These are phyloP conservation scores for Lactarius pseudohatsudake DNA, from an alignment of 768 basidiomycete species.

Conservation along the genomic window DNA sequence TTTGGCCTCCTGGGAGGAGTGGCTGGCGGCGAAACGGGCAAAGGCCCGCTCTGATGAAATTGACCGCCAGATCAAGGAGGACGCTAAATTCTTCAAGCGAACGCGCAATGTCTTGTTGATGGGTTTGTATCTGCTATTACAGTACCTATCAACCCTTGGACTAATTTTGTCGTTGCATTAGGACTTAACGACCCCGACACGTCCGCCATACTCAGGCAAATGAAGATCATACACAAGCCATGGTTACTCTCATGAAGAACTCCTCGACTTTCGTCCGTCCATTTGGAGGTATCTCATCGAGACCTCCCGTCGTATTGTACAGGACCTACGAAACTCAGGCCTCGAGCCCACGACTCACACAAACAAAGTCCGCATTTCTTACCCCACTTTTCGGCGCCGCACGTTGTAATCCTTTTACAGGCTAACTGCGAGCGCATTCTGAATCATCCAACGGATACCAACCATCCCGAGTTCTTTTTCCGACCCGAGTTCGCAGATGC, in stretches of 20 bases:
- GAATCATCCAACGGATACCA: neutral
- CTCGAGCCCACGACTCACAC: neutral
- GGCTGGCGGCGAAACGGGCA: too few species aligned
- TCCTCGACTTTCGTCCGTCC: neutral
- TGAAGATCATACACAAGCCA: neutral
- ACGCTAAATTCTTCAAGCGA: too few species aligned
- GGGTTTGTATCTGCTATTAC: too few species aligned
- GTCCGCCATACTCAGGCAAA: constrained; percentile 6
- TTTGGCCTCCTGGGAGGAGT: too few species aligned
- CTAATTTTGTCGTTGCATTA: neutral
- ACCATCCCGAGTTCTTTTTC: constrained; percentile 33
- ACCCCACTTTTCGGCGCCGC: too few species aligned
- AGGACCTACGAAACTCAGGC: neutral
- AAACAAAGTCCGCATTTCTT: neutral
- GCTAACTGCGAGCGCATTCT: constrained; percentile 7
- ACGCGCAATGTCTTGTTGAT: too few species aligned
- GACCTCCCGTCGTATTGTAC: neutral
- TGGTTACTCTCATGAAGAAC: constrained; percentile 47
- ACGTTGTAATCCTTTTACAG: neutral
- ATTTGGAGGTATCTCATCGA: constrained; percentile 17
- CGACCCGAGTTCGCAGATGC: constrained; percentile 1
- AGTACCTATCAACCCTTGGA: too few species aligned
- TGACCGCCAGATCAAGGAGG: too few species aligned
- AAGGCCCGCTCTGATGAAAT: too few species aligned
- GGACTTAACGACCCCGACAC: constrained; percentile 8